Conservation (phyloP, 2,329 filamentous ascomycete genomes). For the Aureobasidium sp. region DNA sequence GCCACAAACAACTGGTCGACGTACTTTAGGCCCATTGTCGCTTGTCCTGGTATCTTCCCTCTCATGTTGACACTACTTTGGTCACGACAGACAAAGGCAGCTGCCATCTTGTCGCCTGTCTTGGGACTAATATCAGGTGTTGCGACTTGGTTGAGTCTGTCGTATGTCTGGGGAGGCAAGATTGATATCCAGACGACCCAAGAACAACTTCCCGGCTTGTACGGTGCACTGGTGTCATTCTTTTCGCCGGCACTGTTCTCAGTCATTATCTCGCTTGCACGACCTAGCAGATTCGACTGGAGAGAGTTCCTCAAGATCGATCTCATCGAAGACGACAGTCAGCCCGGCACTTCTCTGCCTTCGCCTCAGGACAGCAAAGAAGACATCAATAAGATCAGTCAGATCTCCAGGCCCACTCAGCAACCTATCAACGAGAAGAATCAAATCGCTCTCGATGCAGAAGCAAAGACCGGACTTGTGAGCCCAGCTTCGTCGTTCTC, state of each 20-base stretch:
- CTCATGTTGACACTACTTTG: slow-evolving; percentile 39
- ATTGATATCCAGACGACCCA: slow-evolving; percentile 38
- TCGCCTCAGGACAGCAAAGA: slow-evolving; percentile 4
- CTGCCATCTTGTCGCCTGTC: slow-evolving; percentile 40
- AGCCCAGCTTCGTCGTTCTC: background rate
- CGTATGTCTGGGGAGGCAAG: slow-evolving; percentile 33
- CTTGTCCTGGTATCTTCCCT: slow-evolving; percentile 40
- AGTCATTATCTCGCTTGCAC: slow-evolving; percentile 34
- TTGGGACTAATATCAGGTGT: slow-evolving; percentile 39
- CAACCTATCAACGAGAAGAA: background rate
- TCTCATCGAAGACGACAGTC: slow-evolving; percentile 34
- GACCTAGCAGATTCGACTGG: slow-evolving; percentile 35
- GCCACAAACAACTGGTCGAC: slow-evolving; percentile 43
- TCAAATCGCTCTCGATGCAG: background rate
- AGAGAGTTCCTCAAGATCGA: slow-evolving; percentile 42
- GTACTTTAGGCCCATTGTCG: slow-evolving; percentile 37
- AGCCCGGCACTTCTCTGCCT: slow-evolving; percentile 18
- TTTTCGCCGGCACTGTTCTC: slow-evolving; percentile 43
- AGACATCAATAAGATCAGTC: background rate
- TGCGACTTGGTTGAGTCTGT: slow-evolving; percentile 38
- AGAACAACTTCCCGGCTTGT: slow-evolving; percentile 36
- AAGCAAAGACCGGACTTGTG: background rate
- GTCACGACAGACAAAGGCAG: slow-evolving; percentile 40
- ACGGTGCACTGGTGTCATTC: slow-evolving; percentile 39
- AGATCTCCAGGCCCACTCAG: no score